A percentile compares a stretch with the other conserved stretches of the same genome.
Evolutionary conservation across 2,329 filamentous ascomycete species (phyloP).

Genomic region (Sporothrix dimorphospora): DNA sequence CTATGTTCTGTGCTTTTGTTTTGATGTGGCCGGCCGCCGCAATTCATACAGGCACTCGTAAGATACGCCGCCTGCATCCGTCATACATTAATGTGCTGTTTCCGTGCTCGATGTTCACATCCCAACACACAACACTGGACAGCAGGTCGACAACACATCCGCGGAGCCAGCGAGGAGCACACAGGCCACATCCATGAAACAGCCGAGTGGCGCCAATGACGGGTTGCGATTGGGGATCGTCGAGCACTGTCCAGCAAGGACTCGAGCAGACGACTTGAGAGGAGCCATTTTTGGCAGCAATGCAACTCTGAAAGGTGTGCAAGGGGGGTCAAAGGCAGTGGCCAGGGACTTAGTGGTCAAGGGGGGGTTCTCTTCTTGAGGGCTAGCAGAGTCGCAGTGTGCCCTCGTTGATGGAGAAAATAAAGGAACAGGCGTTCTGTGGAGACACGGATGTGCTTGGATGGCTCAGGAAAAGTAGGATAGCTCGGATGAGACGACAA

Average conservation of each 20-base stretch:
- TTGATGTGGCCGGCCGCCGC: slow-evolving; percentile 8
- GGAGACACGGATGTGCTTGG: neutral
- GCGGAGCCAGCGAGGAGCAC: slow-evolving; percentile 18
- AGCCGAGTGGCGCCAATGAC: slow-evolving; percentile 38
- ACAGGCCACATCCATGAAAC: slow-evolving; percentile 42
- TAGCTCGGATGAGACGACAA: slow-evolving; percentile 40
- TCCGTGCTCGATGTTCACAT: neutral
- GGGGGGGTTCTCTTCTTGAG: neutral
- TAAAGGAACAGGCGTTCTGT: neutral
- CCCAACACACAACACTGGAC: neutral
- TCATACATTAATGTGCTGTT: slow-evolving; percentile 1
- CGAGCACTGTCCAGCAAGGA: slow-evolving; percentile 27
- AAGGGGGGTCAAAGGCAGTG: neutral
- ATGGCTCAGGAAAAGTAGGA: slow-evolving; percentile 31
- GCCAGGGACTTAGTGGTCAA: neutral
- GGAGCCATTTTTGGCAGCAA: slow-evolving; percentile 19
- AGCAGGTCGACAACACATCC: slow-evolving; percentile 12
- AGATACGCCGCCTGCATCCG: neutral
- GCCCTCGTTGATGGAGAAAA: slow-evolving; percentile 17
- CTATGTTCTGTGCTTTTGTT: neutral
- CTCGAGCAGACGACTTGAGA: neutral
- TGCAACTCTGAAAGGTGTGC: slow-evolving; percentile 9
- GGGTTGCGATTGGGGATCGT: slow-evolving; percentile 31
- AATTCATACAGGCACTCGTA: neutral
- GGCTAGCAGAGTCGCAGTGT: slow-evolving; percentile 19